A percentile compares a stretch with the other conserved stretches of the same genome.
Evolutionary conservation across 176 grass and related monocot genomes (phyloP).

Genomic region (Triticum urartu): DNA sequence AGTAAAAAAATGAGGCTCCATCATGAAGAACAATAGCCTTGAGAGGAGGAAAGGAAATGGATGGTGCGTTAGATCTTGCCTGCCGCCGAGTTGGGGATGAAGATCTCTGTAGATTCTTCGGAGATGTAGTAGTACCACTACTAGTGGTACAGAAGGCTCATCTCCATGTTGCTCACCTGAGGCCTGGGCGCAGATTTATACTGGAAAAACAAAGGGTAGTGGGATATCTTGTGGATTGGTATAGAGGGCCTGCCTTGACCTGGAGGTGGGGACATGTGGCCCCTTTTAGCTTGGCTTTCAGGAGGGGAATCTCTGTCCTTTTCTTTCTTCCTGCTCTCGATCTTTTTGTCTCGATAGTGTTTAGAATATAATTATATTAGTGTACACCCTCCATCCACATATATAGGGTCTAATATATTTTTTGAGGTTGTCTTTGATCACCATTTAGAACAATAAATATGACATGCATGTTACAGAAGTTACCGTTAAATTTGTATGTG

Average conservation of each 20-base stretch:
- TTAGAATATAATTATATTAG: too few species aligned
- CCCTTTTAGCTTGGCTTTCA: constrained; percentile 41
- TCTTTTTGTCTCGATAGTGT: background rate
- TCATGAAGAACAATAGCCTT: background rate
- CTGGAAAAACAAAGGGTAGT: constrained; percentile 28
- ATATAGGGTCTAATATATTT: too few species aligned
- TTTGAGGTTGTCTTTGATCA: too few species aligned
- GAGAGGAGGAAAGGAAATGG: background rate
- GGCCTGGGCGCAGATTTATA: constrained; percentile 12
- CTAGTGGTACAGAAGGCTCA: background rate
- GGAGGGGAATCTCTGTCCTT: constrained; percentile 46
- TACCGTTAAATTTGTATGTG: too few species aligned
- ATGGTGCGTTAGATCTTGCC: background rate
- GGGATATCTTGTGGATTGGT: constrained; percentile 34
- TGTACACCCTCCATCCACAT: too few species aligned
- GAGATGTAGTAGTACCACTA: background rate
- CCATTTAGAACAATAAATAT: too few species aligned
- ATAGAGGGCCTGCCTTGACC: constrained; percentile 32
- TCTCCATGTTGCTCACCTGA: background rate
- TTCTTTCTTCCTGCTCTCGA: background rate
- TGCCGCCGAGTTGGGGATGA: background rate
- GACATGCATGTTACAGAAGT: too few species aligned
- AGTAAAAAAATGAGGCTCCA: background rate
- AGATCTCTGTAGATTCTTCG: constrained; percentile 13
- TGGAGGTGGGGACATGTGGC: constrained; percentile 36